Percentiles rank a stretch among this genome's conserved stretches.
phyloP scores from a whole-genome alignment of 2,329 filamentous ascomycete species.

The Cylindrodendrum hubeiense region DNA sequence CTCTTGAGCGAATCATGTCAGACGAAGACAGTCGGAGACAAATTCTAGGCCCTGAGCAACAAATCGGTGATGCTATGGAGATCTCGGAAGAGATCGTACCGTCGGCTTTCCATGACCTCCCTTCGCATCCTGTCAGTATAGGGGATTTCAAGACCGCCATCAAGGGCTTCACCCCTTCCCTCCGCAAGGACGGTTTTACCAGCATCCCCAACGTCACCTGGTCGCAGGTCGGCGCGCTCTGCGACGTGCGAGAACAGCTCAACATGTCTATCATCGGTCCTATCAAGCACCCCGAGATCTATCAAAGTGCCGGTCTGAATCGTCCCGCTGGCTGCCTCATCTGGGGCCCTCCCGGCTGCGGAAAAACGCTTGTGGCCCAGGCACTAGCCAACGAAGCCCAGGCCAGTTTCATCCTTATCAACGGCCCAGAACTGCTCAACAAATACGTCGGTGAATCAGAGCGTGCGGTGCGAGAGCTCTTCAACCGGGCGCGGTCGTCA shows the following conservation, averaged over 20 bases:
- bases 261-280: slow-evolving; percentile 89
- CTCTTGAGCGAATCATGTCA: slow-evolving; percentile 49
- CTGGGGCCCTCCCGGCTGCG: slow-evolving; percentile 96
- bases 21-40: slow-evolving; percentile 1
- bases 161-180: slow-evolving; percentile 72
- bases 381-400: slow-evolving; percentile 95
- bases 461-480: slow-evolving; percentile 91
- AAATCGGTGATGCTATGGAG: slow-evolving; percentile 34
- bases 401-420: slow-evolving; percentile 98
- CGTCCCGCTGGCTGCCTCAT: slow-evolving; percentile 90
- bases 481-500: slow-evolving; percentile 86
- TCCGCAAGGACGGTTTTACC: slow-evolving; percentile 90
- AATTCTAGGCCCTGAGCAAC: background rate
- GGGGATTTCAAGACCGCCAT: slow-evolving; percentile 80
- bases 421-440: slow-evolving; percentile 95
- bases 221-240: slow-evolving; percentile 89
- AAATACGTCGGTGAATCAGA: slow-evolving; percentile 99
- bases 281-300: slow-evolving; percentile 85
- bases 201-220: slow-evolving; percentile 95
- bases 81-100: slow-evolving; percentile 9
- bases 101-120: slow-evolving; percentile 10
- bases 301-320: slow-evolving; percentile 81
- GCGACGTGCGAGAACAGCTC: slow-evolving; percentile 83
- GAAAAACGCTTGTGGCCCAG: slow-evolving; percentile 96
- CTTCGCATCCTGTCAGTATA: slow-evolving; percentile 33